Evolutionary conservation across 257 asterid species (phyloP).

Genomic region (Solanum rostratum): DNA sequence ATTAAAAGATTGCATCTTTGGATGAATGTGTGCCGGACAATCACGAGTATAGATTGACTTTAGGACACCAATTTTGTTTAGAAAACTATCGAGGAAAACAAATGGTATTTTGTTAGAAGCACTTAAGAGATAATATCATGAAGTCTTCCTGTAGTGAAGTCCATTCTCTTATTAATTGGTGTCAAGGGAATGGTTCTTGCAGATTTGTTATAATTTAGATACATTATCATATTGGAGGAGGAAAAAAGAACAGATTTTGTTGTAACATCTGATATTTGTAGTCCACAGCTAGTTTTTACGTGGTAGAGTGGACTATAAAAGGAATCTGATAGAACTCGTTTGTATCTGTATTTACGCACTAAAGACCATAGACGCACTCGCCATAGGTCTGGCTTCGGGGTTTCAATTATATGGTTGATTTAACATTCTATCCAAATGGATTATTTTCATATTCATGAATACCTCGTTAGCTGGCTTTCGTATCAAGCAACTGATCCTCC

Average conservation of each 20-base stretch:
- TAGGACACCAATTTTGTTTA: neutral
- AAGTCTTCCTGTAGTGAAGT: neutral
- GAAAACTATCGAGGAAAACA: neutral
- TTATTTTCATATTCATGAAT: neutral
- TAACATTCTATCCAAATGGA: neutral
- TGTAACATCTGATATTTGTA: neutral
- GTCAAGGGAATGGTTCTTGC: neutral
- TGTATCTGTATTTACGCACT: neutral
- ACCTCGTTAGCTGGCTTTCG: neutral
- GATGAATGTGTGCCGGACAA: neutral
- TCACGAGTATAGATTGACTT: neutral
- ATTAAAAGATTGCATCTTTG: neutral
- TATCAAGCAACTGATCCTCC: neutral
- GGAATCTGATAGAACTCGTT: neutral
- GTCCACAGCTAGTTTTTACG: neutral
- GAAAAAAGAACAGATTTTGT: neutral
- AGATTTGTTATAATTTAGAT: neutral
- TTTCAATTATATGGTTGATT: neutral
- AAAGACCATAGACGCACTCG: neutral
- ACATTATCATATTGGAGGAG: neutral
- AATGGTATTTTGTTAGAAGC: neutral
- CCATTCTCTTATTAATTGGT: neutral
- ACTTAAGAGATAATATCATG: neutral
- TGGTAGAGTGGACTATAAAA: neutral
- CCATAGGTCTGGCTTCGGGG: neutral